phyloP scores from a whole-genome alignment of 164 flowering plant species.

The Malania oleifera region DNA sequence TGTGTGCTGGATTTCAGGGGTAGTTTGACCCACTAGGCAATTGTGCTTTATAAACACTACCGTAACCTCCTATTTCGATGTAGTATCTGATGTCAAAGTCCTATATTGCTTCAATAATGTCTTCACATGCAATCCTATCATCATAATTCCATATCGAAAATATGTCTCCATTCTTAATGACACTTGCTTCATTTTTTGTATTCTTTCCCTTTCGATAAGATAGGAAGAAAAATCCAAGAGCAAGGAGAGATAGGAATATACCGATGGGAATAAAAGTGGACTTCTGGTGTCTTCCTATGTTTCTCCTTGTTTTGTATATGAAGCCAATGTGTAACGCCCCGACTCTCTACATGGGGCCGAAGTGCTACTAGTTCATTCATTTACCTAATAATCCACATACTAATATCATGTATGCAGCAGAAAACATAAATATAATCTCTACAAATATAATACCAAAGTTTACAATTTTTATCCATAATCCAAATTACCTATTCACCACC shows the following conservation, averaged over 20 bases:
- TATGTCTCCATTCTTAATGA: constrained; percentile 7
- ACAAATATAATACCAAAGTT: too few relatives aligned
- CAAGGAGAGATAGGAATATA: neutral
- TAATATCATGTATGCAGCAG: too few relatives aligned
- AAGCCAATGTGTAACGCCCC: too few relatives aligned
- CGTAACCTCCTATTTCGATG: constrained; percentile 23
- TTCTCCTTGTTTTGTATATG: too few relatives aligned
- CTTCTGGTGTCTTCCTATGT: too few relatives aligned
- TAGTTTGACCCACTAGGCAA: constrained; percentile 15
- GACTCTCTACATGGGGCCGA: too few relatives aligned
- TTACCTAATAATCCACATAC: too few relatives aligned
- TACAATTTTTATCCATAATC: too few relatives aligned
- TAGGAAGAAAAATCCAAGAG: neutral
- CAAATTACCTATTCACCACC: too few relatives aligned
- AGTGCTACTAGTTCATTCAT: too few relatives aligned
- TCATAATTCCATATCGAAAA: constrained; percentile 17
- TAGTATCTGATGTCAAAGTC: constrained; percentile 18
- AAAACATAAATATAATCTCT: too few relatives aligned
- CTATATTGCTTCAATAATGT: constrained; percentile 16
- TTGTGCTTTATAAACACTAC: constrained; percentile 21
- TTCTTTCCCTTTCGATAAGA: neutral
- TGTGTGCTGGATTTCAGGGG: too few relatives aligned
- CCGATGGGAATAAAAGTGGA: neutral
- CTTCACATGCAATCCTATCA: constrained; percentile 15
- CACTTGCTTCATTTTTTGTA: neutral